Conservation (phyloP, 108 stramenopile genomes). For the Bacterosira constricta region DNA sequence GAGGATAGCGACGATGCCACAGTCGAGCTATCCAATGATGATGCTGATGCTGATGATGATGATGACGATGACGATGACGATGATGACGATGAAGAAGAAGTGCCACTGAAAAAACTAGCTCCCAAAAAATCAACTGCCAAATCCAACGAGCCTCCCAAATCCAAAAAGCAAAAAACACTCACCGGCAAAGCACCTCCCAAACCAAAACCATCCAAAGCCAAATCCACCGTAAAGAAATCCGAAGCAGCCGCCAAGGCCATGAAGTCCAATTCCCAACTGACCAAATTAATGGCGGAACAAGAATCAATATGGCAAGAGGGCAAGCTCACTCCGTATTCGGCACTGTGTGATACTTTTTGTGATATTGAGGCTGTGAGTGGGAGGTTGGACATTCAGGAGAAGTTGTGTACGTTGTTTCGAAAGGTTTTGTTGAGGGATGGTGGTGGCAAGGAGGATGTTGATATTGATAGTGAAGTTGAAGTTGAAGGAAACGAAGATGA, state of each 20-base stretch:
- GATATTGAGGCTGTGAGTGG: conserved; percentile 76
- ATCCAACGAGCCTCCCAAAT: conserved; percentile 27
- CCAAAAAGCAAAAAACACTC: conserved; percentile 11
- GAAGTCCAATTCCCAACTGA: conserved; percentile 38
- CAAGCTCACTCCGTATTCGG: conserved; percentile 63
- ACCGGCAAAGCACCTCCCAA: no score
- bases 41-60: conserved; percentile 27
- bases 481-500: not conserved
- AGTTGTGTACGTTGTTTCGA: conserved; percentile 75
- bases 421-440: conserved; percentile 48
- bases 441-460: conserved; percentile 15
- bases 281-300: conserved; percentile 15
- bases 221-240: conserved; percentile 49
- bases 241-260: conserved; percentile 47
- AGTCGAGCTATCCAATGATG: conserved; percentile 4
- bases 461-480: not conserved
- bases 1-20: conserved; percentile 14
- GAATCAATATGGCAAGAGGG: not conserved
- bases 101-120: not conserved
- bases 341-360: conserved; percentile 70
- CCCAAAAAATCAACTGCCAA: conserved; percentile 2
- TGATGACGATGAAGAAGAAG: conserved; percentile 21
- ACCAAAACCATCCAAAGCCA: conserved; percentile 13
- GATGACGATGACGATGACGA: conserved; percentile 43
- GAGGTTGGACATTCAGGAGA: conserved; percentile 90